Evolutionary conservation across 1,284 basidiomycete species (phyloP).

Genomic region (Hymenochaete sp.): DNA sequence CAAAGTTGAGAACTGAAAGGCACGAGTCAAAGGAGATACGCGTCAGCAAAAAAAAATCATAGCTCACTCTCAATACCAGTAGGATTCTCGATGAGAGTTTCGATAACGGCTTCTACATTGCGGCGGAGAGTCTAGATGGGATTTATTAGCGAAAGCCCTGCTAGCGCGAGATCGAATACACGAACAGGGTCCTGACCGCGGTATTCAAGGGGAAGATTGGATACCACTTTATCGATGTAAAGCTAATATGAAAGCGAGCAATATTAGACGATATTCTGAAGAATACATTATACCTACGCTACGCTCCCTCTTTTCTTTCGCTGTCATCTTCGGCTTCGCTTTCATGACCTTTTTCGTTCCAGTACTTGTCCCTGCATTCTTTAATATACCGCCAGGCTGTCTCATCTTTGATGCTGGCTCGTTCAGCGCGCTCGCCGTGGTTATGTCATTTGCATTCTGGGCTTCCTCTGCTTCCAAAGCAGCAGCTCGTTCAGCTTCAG

Average conservation of each 20-base stretch:
- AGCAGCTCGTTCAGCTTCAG: constrained; percentile 17
- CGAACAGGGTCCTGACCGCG: constrained; percentile 78
- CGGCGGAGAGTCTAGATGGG: constrained; percentile 53
- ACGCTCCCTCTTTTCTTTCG: constrained; percentile 79
- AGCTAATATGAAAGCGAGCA: constrained; percentile 31
- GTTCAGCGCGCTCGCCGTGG: constrained; percentile 26
- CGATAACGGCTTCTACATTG: constrained; percentile 72
- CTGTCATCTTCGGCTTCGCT: constrained; percentile 54
- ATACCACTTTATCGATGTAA: constrained; percentile 66
- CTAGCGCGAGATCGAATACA: constrained; percentile 9
- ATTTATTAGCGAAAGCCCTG: constrained; percentile 1
- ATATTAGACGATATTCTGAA: not conserved
- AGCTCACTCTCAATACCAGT: constrained; percentile 49
- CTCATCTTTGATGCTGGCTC: constrained; percentile 32
- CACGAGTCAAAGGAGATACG: constrained; percentile 3
- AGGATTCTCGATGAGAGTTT: constrained; percentile 52
- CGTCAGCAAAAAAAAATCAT: constrained; percentile 1
- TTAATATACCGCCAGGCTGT: constrained; percentile 30
- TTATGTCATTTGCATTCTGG: constrained; percentile 33
- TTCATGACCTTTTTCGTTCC: constrained; percentile 41
- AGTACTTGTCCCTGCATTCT: constrained; percentile 19
- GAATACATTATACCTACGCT: constrained; percentile 35
- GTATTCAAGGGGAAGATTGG: constrained; percentile 82
- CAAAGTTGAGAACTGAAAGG: constrained; percentile 64
- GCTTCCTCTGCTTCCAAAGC: constrained; percentile 23